Base-by-base conservation (phyloP, 2,329 filamentous ascomycete species). In the Aphanoascus verrucosus region DNA sequence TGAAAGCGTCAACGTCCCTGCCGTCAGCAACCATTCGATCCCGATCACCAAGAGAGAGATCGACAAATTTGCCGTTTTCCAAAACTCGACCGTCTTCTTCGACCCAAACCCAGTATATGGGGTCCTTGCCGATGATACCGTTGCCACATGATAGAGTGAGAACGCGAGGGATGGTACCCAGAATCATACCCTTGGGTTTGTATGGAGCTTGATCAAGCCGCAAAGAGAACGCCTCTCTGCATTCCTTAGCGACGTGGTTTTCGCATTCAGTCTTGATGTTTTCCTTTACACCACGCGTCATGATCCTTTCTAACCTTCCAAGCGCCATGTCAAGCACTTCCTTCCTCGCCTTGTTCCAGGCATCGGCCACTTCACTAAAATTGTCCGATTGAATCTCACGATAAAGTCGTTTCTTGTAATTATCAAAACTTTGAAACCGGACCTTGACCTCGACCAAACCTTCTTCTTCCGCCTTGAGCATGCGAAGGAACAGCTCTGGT, bases 401-500 rank as follows among this genome's bases (percentile, higher is more conserved):
- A 64, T 88, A 85, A 3, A 98, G 78, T 51, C 85, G 82, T 49
- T 82, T 80, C 55, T 83, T 83, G 73, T 95, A 90, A 34, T 84
- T 79, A 5, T 84, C 80, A 61, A 86, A 83, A 53, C 85, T 82
- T 61, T 88, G 82, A 67, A 97, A 79, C 12, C 79, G 80, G 15
- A 97, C 80, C 60, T 81, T 83, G 52, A 98, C 87, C 55, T 94
- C 88, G 12, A 98, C 79, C 1, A 98, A 75, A 1, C 91, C 90
- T 67, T 98, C 93, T 63, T 93, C 86, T 68, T 98, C 93, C 1
- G 93, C 93, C 67, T 89, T 94, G 68, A 97, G 82, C 93, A 98
- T 98, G 71, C 94, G 91, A 53, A 98, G 74, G 67, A 93, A 98
- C 23, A 95, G 76, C 59, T 96, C 90, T 1, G 93, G 93, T 51